A percentile compares a stretch with the other conserved stretches of the same genome.
These are phyloP conservation scores for Tubosaeta sp. DNA, from an alignment of 768 basidiomycete genomes.

Conservation along the genomic window DNA sequence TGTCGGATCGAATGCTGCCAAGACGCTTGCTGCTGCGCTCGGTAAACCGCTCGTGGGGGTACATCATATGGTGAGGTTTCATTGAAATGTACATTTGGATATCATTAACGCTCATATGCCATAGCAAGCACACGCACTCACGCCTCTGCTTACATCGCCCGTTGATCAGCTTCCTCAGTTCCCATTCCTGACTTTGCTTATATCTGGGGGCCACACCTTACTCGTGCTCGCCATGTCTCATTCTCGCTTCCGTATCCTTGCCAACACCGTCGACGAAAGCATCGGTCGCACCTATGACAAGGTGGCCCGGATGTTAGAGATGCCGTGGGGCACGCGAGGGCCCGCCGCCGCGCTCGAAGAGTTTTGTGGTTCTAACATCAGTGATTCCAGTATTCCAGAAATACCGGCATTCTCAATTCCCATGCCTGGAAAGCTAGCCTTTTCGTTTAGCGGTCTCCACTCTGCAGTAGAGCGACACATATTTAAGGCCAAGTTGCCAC, in stretches of 20 bases:
- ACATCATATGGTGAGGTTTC: constrained; percentile 81
- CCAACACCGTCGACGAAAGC: constrained; percentile 69
- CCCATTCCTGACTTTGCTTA: constrained; percentile 84
- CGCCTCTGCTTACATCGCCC: constrained; percentile 62
- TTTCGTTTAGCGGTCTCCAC: constrained; percentile 80
- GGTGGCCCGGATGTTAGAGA: constrained; percentile 61
- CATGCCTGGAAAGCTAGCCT: constrained; percentile 52
- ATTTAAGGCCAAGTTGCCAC: constrained; percentile 30
- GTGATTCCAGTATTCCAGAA: constrained; percentile 22
- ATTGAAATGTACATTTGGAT: background rate
- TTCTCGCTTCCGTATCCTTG: constrained; percentile 61
- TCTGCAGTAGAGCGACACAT: constrained; percentile 64
- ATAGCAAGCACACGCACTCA: constrained; percentile 92
- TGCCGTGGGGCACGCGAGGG: constrained; percentile 60
- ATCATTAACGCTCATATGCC: background rate
- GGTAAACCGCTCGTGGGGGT: constrained; percentile 83
- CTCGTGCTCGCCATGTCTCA: constrained; percentile 67
- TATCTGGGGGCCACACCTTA: constrained; percentile 94
- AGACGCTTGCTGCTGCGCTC: constrained; percentile 72
- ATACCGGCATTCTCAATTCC: constrained; percentile 44
- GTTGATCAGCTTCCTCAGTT: constrained; percentile 47
- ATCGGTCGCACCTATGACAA: constrained; percentile 85
- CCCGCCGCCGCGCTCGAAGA: constrained; percentile 80
- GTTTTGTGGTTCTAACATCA: constrained; percentile 43
- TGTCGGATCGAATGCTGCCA: constrained; percentile 79